phyloP scores from a whole-genome alignment of 2,329 filamentous ascomycete species.

The Colletotrichum theobromicola region DNA sequence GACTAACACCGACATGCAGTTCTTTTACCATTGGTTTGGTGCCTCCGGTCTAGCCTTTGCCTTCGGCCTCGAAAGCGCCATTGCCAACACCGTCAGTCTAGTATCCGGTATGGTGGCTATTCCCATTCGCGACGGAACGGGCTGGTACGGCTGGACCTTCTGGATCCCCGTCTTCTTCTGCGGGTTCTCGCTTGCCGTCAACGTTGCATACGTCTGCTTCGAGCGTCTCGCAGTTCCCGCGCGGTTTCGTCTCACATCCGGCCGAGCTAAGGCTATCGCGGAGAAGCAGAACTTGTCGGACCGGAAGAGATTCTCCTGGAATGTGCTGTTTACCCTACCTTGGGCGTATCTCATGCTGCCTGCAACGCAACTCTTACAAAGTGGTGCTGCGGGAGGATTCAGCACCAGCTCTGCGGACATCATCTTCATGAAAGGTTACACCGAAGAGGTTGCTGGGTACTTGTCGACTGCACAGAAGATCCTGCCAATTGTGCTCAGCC shows the following conservation, averaged over 20 bases:
- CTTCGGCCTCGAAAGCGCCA: conserved; percentile 27
- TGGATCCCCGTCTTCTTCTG: conserved; percentile 28
- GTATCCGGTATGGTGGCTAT: conserved; percentile 28
- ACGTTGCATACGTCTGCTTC: conserved; percentile 26
- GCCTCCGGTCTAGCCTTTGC: conserved; percentile 26
- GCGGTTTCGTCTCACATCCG: conserved; percentile 16
- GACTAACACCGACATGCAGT: not conserved
- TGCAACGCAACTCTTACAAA: conserved; percentile 26
- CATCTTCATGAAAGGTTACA: conserved; percentile 28
- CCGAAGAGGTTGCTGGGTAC: conserved; percentile 25
- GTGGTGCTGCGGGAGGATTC: conserved; percentile 25
- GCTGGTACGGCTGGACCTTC: conserved; percentile 29
- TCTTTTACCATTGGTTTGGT: conserved; percentile 30
- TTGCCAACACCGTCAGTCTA: conserved; percentile 26
- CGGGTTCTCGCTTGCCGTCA: conserved; percentile 21
- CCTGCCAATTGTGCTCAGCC: conserved; percentile 24
- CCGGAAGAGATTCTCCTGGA: conserved; percentile 24
- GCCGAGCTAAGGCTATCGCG: conserved; percentile 16
- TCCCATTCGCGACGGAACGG: conserved; percentile 25
- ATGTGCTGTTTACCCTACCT: conserved; percentile 18
- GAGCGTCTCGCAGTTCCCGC: conserved; percentile 21
- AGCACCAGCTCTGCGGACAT: conserved; percentile 25
- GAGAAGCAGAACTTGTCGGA: not conserved
- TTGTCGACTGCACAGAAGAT: conserved; percentile 26
- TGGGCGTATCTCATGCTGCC: conserved; percentile 29